Conservation (phyloP, 306 rosid species). For the Citrullus mucosospermus region DNA sequence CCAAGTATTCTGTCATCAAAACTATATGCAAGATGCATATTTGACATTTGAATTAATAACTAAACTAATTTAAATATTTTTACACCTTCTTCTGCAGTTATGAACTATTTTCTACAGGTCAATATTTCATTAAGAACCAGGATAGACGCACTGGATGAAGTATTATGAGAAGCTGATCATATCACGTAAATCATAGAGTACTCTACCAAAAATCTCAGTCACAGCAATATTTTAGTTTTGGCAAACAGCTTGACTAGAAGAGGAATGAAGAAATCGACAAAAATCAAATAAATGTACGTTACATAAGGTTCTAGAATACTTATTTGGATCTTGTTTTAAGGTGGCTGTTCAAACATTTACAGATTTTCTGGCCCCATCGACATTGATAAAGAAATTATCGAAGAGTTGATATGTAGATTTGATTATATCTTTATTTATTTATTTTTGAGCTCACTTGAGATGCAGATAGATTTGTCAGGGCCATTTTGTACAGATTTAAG, state of each 20-base stretch:
- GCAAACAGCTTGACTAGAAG: background rate
- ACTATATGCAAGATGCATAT: background rate
- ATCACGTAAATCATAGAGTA: background rate
- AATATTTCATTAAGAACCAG: background rate
- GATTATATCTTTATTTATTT: background rate
- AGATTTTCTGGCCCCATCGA: background rate
- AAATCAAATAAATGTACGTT: background rate
- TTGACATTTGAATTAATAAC: background rate
- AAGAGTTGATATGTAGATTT: background rate
- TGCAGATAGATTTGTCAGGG: background rate
- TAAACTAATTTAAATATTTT: background rate
- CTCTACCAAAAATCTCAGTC: background rate
- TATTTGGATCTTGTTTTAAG: background rate
- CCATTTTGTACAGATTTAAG: background rate
- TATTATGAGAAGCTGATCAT: background rate
- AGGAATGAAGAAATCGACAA: background rate
- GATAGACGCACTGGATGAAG: background rate
- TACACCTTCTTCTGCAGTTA: background rate
- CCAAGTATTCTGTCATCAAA: background rate
- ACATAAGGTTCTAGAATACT: background rate
- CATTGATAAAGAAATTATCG: background rate
- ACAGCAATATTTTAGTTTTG: background rate
- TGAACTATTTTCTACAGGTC: background rate
- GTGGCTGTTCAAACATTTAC: background rate
- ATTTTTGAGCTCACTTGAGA: background rate